phyloP scores from a whole-genome alignment of 805 yeast species.

The Pichia thaimueangensis region DNA sequence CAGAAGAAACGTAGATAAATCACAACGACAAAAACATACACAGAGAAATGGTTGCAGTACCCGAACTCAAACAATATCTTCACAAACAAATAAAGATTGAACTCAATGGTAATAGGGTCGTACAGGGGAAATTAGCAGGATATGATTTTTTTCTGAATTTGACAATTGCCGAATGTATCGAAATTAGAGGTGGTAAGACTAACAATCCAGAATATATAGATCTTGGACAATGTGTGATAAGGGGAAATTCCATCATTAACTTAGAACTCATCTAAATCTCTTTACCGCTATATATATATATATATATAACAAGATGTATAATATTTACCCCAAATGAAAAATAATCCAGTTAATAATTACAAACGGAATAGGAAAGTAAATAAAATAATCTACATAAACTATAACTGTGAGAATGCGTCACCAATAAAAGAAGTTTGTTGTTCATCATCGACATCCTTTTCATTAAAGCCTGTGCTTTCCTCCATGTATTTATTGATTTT shows the following conservation, averaged over 20 bases:
- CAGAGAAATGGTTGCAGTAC: slow-evolving; percentile 31
- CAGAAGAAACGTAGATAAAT: background rate
- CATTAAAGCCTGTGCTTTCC: background rate
- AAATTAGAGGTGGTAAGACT: slow-evolving; percentile 5
- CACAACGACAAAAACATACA: too few species aligned
- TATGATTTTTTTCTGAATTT: slow-evolving; percentile 54
- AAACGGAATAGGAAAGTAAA: background rate
- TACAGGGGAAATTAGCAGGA: slow-evolving; percentile 79
- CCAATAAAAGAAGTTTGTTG: too few species aligned
- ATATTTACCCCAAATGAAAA: background rate
- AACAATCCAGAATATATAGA: slow-evolving; percentile 17
- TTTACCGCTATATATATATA: background rate
- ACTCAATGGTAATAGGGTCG: slow-evolving; percentile 70
- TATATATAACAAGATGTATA: background rate
- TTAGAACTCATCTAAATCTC: slow-evolving; percentile 33
- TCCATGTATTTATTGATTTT: slow-evolving; percentile 5
- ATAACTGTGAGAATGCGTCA: slow-evolving; percentile 9
- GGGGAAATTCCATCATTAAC: slow-evolving; percentile 49
- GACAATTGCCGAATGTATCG: slow-evolving; percentile 24
- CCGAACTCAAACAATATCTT: slow-evolving; percentile 52
- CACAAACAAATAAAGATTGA: slow-evolving; percentile 70
- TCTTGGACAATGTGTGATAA: slow-evolving; percentile 35
- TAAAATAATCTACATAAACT: background rate
- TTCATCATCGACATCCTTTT: too few species aligned
- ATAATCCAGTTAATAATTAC: background rate